A percentile compares a stretch with the other conserved stretches of the same genome.
Evolutionary conservation across 169 alveolate species (phyloP).

Genomic region (Cryptosporidium bovis): DNA sequence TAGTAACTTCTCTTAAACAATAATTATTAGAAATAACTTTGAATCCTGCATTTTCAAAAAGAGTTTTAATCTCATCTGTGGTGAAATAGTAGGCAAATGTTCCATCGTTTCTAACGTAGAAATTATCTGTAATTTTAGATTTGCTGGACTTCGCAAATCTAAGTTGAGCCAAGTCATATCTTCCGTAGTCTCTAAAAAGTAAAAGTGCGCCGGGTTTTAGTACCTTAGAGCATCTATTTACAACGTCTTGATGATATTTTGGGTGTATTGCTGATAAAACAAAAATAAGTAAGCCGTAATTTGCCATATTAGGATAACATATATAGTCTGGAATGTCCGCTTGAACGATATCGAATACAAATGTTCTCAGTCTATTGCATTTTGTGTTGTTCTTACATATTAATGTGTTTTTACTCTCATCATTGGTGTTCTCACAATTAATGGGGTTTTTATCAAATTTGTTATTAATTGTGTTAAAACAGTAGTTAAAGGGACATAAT

Average conservation of each 20-base stretch:
- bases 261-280: slow-evolving; percentile 93
- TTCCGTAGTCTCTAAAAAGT: slow-evolving; percentile 92
- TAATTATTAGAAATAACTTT: slow-evolving; percentile 77
- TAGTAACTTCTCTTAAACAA: slow-evolving; percentile 80
- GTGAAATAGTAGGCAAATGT: slow-evolving; percentile 91
- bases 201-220: slow-evolving; percentile 89
- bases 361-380: slow-evolving; percentile 60
- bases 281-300: slow-evolving; percentile 87
- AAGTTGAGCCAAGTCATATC: slow-evolving; percentile 91
- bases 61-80: slow-evolving; percentile 81
- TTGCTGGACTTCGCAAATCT: slow-evolving; percentile 88
- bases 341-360: slow-evolving; percentile 75
- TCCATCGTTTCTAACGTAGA: slow-evolving; percentile 91
- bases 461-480: no score
- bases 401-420: slow-evolving; percentile 65
- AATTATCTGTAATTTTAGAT: slow-evolving; percentile 90
- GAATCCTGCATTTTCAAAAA: slow-evolving; percentile 80
- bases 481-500: slow-evolving; percentile 75
- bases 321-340: slow-evolving; percentile 74
- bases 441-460: no score
- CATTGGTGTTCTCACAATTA: slow-evolving; percentile 56
- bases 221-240: slow-evolving; percentile 81
- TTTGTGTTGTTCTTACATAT: neutral
- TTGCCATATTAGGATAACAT: slow-evolving; percentile 80
- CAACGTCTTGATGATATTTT: slow-evolving; percentile 84